A percentile compares a stretch with the other conserved stretches of the same genome.
These are phyloP conservation scores for Carex kokanica DNA, from an alignment of 176 grass and related monocot species.

Conservation along the genomic window DNA sequence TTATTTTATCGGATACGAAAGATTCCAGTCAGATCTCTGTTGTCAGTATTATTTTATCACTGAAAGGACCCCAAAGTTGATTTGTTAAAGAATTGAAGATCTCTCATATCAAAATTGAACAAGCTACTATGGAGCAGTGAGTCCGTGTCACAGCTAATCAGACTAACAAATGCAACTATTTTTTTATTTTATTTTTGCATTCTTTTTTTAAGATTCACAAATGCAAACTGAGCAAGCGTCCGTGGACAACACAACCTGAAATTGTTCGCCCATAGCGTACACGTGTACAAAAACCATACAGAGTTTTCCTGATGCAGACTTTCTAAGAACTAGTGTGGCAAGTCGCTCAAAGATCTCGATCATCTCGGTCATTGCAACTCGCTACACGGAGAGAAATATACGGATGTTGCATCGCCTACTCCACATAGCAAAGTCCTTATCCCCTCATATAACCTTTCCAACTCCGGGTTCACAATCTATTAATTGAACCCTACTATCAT, in stretches of 20 bases:
- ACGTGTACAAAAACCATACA: background rate
- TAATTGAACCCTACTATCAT: background rate
- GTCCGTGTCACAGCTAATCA: no score
- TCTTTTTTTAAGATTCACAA: no score
- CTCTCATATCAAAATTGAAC: no score
- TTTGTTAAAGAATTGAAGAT: no score
- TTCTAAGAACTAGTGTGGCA: background rate
- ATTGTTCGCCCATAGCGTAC: background rate
- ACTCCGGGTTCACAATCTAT: background rate
- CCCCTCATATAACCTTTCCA: background rate
- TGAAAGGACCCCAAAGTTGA: no score
- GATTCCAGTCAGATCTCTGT: no score
- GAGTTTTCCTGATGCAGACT: background rate
- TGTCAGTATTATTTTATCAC: no score
- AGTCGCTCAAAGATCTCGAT: background rate
- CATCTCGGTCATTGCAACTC: background rate
- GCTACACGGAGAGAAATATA: background rate
- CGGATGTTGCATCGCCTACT: background rate
- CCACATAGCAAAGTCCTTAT: background rate
- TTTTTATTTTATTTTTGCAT: no score
- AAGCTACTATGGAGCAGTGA: no score
- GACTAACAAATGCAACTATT: no score
- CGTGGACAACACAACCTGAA: background rate
- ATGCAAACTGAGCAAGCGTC: background rate
- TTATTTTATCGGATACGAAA: no score